Evolutionary conservation across 2,329 filamentous ascomycete species (phyloP).

Genomic region (Zymoseptoria pseudotritici): DNA sequence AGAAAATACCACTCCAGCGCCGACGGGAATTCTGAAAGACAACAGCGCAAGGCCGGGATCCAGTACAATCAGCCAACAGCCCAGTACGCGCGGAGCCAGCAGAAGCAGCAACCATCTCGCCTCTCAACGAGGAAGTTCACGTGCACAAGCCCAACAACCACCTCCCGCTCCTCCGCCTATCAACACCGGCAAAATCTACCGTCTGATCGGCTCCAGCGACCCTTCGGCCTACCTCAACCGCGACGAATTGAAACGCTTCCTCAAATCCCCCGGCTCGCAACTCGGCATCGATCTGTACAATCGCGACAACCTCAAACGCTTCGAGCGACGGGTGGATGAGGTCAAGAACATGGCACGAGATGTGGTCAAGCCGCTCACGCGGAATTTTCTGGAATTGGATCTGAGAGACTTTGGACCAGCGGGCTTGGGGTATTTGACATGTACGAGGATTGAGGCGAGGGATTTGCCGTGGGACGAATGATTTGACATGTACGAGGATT

Average conservation of each 20-base stretch:
- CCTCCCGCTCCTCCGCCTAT: conserved; percentile 29
- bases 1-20: conserved; percentile 74
- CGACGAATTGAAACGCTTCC: conserved; percentile 83
- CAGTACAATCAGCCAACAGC: neutral
- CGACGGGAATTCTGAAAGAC: conserved; percentile 44
- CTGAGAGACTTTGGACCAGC: conserved; percentile 33
- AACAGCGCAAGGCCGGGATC: conserved; percentile 1
- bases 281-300: conserved; percentile 74
- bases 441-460: conserved; percentile 53
- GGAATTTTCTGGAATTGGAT: conserved; percentile 76
- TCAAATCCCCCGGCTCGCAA: conserved; percentile 47
- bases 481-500: conserved; percentile 55
- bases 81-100: conserved; percentile 10
- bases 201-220: conserved; percentile 59
- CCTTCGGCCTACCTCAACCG: conserved; percentile 63
- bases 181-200: conserved; percentile 65
- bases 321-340: conserved; percentile 83
- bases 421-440: conserved; percentile 56
- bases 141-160: conserved; percentile 9
- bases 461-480: conserved; percentile 56
- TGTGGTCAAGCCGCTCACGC: conserved; percentile 76
- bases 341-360: conserved; percentile 78
- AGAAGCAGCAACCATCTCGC: conserved; percentile 22
- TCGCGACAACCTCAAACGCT: conserved; percentile 74
- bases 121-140: conserved; percentile 20